Conservation (phyloP, 1,284 basidiomycete species). For the Ceratobasidium sp. region DNA sequence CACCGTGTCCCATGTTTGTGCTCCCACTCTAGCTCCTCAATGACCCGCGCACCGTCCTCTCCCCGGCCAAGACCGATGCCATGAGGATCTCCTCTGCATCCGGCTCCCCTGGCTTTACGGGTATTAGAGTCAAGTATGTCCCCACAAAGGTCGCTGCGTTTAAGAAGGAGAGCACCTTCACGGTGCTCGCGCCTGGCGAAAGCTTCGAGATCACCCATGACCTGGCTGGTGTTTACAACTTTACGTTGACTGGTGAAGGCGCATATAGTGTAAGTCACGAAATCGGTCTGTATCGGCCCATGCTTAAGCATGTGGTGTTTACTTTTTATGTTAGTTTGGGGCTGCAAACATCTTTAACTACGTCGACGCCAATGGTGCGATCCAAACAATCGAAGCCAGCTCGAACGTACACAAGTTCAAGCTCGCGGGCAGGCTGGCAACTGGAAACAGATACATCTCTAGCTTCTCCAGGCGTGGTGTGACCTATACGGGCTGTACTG, state of each 20-base stretch:
- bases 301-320: not conserved
- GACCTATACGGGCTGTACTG: constrained; percentile 33
- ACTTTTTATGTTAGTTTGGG: constrained; percentile 18
- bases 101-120: constrained; percentile 28
- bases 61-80: constrained; percentile 60
- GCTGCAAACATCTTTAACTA: constrained; percentile 41
- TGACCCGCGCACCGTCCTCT: constrained; percentile 45
- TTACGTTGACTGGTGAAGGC: constrained; percentile 43
- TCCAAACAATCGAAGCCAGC: constrained; percentile 39
- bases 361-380: constrained; percentile 25
- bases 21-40: constrained; percentile 1
- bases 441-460: not conserved
- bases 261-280: constrained; percentile 17
- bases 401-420: constrained; percentile 29
- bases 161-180: constrained; percentile 21
- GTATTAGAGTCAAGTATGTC: constrained; percentile 33
- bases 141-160: constrained; percentile 23
- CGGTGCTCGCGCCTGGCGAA: constrained; percentile 46
- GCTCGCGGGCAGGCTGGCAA: constrained; percentile 45
- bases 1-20: not conserved
- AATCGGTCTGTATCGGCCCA: too few relatives aligned
- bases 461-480: constrained; percentile 25
- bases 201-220: constrained; percentile 44
- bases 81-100: constrained; percentile 57
- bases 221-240: constrained; percentile 48